Evolutionary conservation across 331 rosid species (phyloP).

Genomic region (Arachis monticola): DNA sequence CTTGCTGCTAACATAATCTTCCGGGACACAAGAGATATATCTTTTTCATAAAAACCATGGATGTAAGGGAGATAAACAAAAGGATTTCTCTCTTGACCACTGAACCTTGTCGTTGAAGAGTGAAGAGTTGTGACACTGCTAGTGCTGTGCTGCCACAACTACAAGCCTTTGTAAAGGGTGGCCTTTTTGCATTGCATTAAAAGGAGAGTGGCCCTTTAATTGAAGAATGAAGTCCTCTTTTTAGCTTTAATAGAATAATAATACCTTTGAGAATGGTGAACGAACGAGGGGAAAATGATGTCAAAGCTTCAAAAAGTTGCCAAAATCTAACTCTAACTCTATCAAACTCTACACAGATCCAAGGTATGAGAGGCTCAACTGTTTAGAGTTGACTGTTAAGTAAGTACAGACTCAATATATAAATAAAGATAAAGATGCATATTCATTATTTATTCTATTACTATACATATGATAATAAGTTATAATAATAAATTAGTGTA

Average conservation of each 20-base stretch:
- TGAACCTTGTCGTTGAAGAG: conserved; percentile 51
- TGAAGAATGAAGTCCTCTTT: conserved; percentile 46
- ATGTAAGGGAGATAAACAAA: conserved; percentile 32
- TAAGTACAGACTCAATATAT: not conserved
- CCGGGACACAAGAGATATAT: conserved; percentile 39
- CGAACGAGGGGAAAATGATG: conserved; percentile 58
- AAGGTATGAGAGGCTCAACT: conserved; percentile 40
- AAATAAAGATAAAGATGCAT: no score
- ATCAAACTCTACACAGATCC: conserved; percentile 45
- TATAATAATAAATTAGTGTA: no score
- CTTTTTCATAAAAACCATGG: conserved; percentile 45
- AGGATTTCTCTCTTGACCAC: conserved; percentile 56
- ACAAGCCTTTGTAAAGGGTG: conserved; percentile 53
- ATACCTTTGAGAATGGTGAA: conserved; percentile 45
- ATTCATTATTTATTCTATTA: no score
- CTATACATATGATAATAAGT: no score
- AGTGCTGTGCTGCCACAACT: conserved; percentile 32
- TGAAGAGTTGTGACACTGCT: conserved; percentile 16
- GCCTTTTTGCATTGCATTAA: conserved; percentile 62
- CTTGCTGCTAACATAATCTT: conserved; percentile 44
- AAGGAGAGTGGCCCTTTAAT: conserved; percentile 60
- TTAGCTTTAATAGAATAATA: conserved; percentile 34
- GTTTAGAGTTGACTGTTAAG: conserved; percentile 24
- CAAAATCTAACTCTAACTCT: conserved; percentile 44
- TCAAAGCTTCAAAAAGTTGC: conserved; percentile 62